phyloP scores from a whole-genome alignment of 169 alveolate genomes.

The Theileria orientalis region DNA sequence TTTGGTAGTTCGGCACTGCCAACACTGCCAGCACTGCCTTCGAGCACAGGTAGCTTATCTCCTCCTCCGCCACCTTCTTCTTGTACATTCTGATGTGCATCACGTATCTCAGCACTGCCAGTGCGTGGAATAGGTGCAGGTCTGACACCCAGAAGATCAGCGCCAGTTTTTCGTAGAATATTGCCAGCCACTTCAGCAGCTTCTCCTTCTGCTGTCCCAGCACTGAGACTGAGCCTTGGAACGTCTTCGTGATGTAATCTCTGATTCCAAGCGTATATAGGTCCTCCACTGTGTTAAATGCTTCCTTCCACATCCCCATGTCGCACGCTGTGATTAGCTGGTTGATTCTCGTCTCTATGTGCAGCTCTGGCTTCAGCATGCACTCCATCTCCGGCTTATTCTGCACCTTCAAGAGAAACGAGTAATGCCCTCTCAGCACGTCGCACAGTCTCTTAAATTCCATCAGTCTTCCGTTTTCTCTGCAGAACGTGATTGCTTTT shows the following conservation, averaged over 20 bases:
- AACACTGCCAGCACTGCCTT: constrained; percentile 85
- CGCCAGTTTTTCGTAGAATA: constrained; percentile 87
- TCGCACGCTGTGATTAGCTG: constrained; percentile 90
- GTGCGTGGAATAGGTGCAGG: constrained; percentile 90
- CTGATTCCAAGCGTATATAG: constrained; percentile 80
- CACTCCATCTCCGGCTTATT: constrained; percentile 83
- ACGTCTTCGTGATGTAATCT: constrained; percentile 72
- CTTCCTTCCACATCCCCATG: constrained; percentile 92
- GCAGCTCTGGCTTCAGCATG: constrained; percentile 83
- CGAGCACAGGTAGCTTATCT: constrained; percentile 74
- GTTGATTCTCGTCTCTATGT: constrained; percentile 86
- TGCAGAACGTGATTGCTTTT: constrained; percentile 90
- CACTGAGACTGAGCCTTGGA: constrained; percentile 59
- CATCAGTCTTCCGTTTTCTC: constrained; percentile 85
- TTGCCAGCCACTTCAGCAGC: constrained; percentile 83
- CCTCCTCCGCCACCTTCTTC: constrained; percentile 77
- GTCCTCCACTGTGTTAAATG: constrained; percentile 93
- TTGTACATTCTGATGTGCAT: constrained; percentile 82
- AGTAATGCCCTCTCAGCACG: constrained; percentile 88
- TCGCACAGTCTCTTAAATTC: constrained; percentile 94
- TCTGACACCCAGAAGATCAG: constrained; percentile 90
- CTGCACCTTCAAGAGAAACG: constrained; percentile 81
- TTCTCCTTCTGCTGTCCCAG: constrained; percentile 76
- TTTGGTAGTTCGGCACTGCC: constrained; percentile 71
- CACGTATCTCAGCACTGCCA: constrained; percentile 82